Conservation (phyloP, 805 yeast species). For the Yarrowia sp. region DNA sequence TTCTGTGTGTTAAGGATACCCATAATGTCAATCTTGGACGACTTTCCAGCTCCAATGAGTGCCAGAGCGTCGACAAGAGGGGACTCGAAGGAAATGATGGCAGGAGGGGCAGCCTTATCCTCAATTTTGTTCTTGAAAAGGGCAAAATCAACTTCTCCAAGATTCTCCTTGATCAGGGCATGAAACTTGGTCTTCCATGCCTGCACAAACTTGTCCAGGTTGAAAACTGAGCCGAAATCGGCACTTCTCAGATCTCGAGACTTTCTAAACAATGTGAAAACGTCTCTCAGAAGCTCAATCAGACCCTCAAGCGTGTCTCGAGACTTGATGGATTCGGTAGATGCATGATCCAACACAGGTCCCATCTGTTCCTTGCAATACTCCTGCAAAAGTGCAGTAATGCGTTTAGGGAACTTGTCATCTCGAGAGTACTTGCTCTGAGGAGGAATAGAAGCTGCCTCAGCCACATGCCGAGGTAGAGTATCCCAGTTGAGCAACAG, state of each 20-base stretch:
- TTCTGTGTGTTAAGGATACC: conserved; percentile 7
- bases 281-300: conserved; percentile 9
- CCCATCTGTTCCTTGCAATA: conserved; percentile 24
- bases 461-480: background rate
- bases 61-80: conserved; percentile 26
- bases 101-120: background rate
- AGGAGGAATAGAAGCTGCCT: conserved; percentile 24
- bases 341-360: conserved; percentile 17
- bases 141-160: conserved; percentile 4
- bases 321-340: conserved; percentile 19
- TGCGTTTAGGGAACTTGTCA: conserved; percentile 18
- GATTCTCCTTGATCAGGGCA: background rate
- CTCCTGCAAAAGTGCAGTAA: background rate
- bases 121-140: conserved; percentile 13
- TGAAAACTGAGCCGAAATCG: conserved; percentile 11
- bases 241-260: conserved; percentile 5
- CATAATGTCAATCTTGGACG: conserved; percentile 19
- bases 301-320: conserved; percentile 16
- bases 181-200: conserved; percentile 24
- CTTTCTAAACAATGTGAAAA: conserved; percentile 7
- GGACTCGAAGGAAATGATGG: conserved; percentile 25
- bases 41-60: conserved; percentile 10
- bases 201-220: conserved; percentile 9
- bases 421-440: conserved; percentile 25
- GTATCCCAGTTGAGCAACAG: conserved; percentile 21